Evolutionary conservation across 1,284 basidiomycete species (phyloP).

Genomic region (Trametes versicolor): DNA sequence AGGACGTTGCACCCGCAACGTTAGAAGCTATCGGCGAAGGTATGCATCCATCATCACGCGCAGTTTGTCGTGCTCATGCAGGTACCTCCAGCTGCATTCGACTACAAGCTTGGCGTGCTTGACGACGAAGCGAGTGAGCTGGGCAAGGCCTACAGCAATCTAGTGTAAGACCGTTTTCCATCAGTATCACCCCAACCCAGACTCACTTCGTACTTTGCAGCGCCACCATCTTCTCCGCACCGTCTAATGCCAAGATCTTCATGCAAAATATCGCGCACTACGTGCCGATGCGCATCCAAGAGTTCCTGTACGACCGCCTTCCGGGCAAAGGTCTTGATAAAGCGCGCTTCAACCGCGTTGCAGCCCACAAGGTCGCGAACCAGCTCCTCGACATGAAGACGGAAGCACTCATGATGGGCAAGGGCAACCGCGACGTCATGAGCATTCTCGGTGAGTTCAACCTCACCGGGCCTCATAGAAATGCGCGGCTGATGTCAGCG

Average conservation of each 20-base stretch:
- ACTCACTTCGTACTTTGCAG: conserved; percentile 14
- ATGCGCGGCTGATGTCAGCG: background rate
- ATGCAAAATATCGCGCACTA: conserved; percentile 39
- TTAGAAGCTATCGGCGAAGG: conserved; percentile 50
- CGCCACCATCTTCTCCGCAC: conserved; percentile 35
- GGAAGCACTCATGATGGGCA: conserved; percentile 44
- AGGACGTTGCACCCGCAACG: conserved; percentile 44
- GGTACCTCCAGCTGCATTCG: conserved; percentile 44
- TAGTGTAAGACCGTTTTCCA: conserved; percentile 40
- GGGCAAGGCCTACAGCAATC: conserved; percentile 41
- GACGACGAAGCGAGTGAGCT: conserved; percentile 42
- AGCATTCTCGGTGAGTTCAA: conserved; percentile 50
- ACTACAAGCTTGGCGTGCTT: conserved; percentile 46
- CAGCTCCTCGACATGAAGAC: conserved; percentile 53
- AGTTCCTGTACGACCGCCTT: conserved; percentile 48
- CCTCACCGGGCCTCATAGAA: background rate
- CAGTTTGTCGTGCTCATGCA: conserved; percentile 6
- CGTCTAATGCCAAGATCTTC: conserved; percentile 39
- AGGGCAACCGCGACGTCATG: conserved; percentile 50
- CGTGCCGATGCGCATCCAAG: conserved; percentile 45
- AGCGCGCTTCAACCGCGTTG: conserved; percentile 47
- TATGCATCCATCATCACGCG: conserved; percentile 42
- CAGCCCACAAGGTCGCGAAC: conserved; percentile 52
- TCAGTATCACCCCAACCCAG: background rate
- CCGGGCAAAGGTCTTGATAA: conserved; percentile 49